Conservation (phyloP, 768 basidiomycete species). For the Phanerochaete carnosa region DNA sequence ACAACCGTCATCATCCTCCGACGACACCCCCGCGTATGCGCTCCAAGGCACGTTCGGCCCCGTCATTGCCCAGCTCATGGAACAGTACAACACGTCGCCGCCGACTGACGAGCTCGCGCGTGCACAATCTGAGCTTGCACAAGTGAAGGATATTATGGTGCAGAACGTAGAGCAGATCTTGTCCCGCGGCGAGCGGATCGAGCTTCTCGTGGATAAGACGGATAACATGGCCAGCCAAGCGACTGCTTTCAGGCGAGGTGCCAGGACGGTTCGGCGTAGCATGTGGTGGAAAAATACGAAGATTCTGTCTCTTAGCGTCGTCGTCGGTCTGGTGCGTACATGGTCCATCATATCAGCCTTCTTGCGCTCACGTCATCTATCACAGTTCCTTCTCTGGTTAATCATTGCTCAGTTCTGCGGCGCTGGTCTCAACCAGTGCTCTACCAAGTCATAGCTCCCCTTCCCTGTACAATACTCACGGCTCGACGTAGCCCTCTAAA, state of each 20-base stretch:
- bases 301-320: constrained; percentile 58
- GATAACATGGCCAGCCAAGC: constrained; percentile 94
- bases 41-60: constrained; percentile 73
- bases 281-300: constrained; percentile 91
- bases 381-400: constrained; percentile 73
- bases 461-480: neutral
- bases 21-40: constrained; percentile 50
- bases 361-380: constrained; percentile 11
- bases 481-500: neutral
- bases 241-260: constrained; percentile 88
- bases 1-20: constrained; percentile 48
- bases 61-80: constrained; percentile 70
- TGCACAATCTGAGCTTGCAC: constrained; percentile 84
- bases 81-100: constrained; percentile 85
- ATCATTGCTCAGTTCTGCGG: constrained; percentile 91
- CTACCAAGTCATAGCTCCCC: constrained; percentile 21
- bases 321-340: constrained; percentile 68
- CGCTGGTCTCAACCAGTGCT: constrained; percentile 68
- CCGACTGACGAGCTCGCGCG: constrained; percentile 86
- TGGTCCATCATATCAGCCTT: neutral
- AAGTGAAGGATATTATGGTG: constrained; percentile 97
- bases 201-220: constrained; percentile 95
- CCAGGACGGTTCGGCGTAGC: constrained; percentile 73
- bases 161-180: constrained; percentile 98
- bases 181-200: constrained; percentile 90